Percentiles rank a stretch among this genome's conserved stretches.
Conservation (phyloP, 1,284 basidiomycete species). For the Ceratobasidium sp. region DNA sequence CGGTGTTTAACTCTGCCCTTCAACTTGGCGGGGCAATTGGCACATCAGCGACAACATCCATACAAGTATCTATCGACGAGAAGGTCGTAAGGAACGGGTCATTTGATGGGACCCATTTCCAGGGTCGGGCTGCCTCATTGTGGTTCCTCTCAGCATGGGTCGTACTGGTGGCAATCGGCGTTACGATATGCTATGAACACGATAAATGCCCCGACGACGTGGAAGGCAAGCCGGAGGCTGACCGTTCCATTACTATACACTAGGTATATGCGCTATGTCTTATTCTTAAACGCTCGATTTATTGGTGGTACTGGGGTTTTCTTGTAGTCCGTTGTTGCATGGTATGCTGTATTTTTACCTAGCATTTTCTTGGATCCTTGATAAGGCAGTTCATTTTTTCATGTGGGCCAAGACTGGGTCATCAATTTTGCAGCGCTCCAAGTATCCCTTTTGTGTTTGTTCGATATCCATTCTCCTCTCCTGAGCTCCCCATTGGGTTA, state of each 20-base stretch:
- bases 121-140: slow-evolving; percentile 41
- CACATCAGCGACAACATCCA: slow-evolving; percentile 41
- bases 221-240: slow-evolving; percentile 23
- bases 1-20: slow-evolving; percentile 44
- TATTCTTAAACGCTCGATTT: no score
- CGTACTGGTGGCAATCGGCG: slow-evolving; percentile 30
- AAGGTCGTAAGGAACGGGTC: slow-evolving; percentile 29
- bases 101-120: slow-evolving; percentile 37
- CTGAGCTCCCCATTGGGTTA: no score
- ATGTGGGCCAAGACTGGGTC: no score
- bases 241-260: not conserved
- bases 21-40: slow-evolving; percentile 44
- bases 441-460: no score
- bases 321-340: no score
- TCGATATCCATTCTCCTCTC: no score
- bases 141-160: slow-evolving; percentile 44
- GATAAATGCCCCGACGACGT: slow-evolving; percentile 4
- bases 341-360: no score
- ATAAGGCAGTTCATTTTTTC: no score
- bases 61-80: slow-evolving; percentile 41
- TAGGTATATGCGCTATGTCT: not conserved
- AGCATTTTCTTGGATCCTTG: no score
- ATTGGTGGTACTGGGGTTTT: no score
- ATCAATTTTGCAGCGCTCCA: no score
- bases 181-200: slow-evolving; percentile 41